A percentile compares a stretch with the other conserved stretches of the same genome.
phyloP scores from a whole-genome alignment of 495 filamentous ascomycete genomes.

The Aspergillus baeticus region DNA sequence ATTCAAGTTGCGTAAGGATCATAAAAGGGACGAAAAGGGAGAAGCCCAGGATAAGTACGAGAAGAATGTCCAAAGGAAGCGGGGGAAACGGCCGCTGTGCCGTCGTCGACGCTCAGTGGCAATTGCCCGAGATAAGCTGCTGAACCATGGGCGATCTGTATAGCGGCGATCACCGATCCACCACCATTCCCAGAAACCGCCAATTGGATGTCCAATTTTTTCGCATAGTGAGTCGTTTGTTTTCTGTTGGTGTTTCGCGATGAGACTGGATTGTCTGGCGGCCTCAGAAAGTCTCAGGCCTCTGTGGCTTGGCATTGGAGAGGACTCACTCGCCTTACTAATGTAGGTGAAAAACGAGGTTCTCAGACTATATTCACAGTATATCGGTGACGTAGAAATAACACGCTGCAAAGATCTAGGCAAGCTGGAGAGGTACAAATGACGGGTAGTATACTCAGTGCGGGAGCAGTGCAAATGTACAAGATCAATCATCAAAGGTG shows the following conservation, averaged over 20 bases:
- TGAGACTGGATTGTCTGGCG: neutral
- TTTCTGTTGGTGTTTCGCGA: neutral
- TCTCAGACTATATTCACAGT: constrained; percentile 17
- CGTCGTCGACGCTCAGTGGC: constrained; percentile 11
- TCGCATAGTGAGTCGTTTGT: neutral
- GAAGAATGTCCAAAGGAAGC: neutral
- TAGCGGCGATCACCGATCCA: constrained; percentile 26
- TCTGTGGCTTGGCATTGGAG: neutral
- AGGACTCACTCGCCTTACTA: no score
- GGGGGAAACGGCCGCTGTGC: neutral
- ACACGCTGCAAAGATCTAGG: constrained; percentile 13
- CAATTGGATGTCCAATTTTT: constrained; percentile 6
- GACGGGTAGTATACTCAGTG: constrained; percentile 17
- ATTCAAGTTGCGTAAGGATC: neutral
- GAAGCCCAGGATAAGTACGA: neutral
- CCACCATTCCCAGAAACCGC: constrained; percentile 2
- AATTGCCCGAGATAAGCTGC: constrained; percentile 20
- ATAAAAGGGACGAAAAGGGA: neutral
- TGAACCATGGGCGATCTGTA: constrained; percentile 17
- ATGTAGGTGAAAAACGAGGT: no score
- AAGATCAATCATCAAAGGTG: constrained; percentile 61
- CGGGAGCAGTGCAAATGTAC: constrained; percentile 16
- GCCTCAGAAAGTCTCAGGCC: neutral
- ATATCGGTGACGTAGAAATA: constrained; percentile 8
- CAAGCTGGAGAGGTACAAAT: constrained; percentile 11